Conservation (phyloP, 2,329 filamentous ascomycete genomes). For the Alternaria solani region DNA sequence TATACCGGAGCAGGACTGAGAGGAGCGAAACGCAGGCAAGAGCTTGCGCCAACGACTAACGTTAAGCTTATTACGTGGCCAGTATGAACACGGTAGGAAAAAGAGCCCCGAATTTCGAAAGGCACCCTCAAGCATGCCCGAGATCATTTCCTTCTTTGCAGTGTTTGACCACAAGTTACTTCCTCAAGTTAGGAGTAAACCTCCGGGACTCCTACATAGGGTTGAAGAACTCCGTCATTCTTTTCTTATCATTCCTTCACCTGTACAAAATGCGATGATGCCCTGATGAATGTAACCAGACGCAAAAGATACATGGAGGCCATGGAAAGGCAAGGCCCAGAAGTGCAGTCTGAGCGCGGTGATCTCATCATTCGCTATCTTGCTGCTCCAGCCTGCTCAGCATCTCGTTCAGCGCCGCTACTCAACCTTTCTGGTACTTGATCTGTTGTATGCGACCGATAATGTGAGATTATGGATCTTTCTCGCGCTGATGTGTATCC, state of each 20-base stretch:
- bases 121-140: neutral
- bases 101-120: neutral
- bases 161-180: neutral
- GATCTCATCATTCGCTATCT: neutral
- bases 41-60: too few species aligned
- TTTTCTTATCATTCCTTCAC: neutral
- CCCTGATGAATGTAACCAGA: neutral
- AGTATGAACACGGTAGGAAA: neutral
- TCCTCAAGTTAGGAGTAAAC: neutral
- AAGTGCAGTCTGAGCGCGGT: neutral
- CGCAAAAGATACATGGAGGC: neutral
- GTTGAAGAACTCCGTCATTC: neutral
- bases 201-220: neutral
- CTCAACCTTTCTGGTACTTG: neutral
- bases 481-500: neutral
- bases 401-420: neutral
- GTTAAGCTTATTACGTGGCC: too few species aligned
- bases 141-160: neutral
- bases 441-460: neutral
- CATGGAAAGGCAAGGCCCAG: neutral
- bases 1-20: too few species aligned
- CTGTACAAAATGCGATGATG: neutral
- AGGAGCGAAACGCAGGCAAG: too few species aligned
- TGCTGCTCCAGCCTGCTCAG: neutral
- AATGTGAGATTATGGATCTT: neutral